Evolutionary conservation across 73 alveolate genomes (phyloP).

Genomic region (Uronychia binucleata): DNA sequence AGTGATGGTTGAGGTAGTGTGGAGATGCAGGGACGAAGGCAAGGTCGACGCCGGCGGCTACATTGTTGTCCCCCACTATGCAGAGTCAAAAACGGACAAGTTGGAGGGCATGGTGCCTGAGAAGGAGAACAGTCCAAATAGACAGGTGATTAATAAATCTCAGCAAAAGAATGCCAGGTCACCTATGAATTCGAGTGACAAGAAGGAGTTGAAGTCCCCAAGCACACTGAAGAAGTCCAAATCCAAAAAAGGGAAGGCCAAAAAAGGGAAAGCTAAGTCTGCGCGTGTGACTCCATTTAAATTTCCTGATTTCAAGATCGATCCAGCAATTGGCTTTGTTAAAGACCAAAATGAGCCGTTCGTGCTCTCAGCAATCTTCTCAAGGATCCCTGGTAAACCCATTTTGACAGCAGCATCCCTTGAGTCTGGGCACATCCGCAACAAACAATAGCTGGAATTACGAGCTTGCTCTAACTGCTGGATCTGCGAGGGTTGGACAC

Average conservation of each 20-base stretch:
- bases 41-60: constrained; percentile 53
- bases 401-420: constrained; percentile 21
- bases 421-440: constrained; percentile 26
- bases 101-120: neutral
- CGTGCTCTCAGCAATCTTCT: neutral
- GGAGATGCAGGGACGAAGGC: constrained; percentile 65
- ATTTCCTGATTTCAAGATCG: neutral
- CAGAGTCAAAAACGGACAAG: neutral
- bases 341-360: neutral
- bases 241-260: constrained; percentile 5
- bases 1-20: too few species aligned
- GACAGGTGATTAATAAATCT: too few species aligned
- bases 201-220: too few species aligned
- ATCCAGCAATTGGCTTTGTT: neutral
- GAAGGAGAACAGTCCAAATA: too few species aligned
- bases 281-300: neutral
- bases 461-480: constrained; percentile 58
- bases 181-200: too few species aligned
- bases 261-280: constrained; percentile 14
- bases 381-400: neutral
- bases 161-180: too few species aligned
- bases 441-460: constrained; percentile 11
- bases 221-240: too few species aligned
- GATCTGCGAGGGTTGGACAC: constrained; percentile 76
- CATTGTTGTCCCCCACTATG: neutral